Evolutionary conservation across 257 asterid genomes (phyloP), one percentile per base, ranked within the genome.

Genomic region (Cinchona pubescens): DNA sequence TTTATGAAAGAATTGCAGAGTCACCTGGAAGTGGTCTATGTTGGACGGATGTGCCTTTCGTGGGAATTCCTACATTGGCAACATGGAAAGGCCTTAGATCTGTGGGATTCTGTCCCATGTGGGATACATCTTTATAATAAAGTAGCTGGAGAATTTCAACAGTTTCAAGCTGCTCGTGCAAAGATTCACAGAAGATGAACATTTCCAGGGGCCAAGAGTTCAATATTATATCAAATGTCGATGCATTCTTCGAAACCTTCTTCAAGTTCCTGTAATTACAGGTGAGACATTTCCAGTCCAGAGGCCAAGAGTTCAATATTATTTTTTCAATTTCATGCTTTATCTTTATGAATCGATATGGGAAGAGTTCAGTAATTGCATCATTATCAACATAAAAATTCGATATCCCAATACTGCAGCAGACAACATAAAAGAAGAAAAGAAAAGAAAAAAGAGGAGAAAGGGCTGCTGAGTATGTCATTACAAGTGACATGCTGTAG

Each of bases 61-160:
- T 95, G 99, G 99, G 99, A 95, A 76, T 83, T 92, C 86, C 82
- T 95, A 77, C 91, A 86, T 27, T 92, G 98, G 98, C 92, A 90
- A 77, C 88, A 92, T 55, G 93, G 81, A 19, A 95, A 90, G 78
- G 92, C 93, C 79, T 78, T 90, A 37, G 94, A 84, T 55, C 71
- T 95, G 61, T 89, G 95, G 96, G 94, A 90, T 7, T 84, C 91
- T 0, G 99, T 91, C 46, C 92, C 87, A 0, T 87, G 83, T 49
- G 89, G 92, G 15, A 55, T 72, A 30, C 92, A 84, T 23, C 81
- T 78, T 25, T 95, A 95, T 69, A 92, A 95, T 42, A 94, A 88
- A 81, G 91, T 91, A 21, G 96, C 98, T 0, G 96, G 89, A 15
- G 96, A 92, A 83, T 95, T 95, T 78, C 99, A 95, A 67, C 98